Evolutionary conservation across 2,329 filamentous ascomycete species (phyloP), one percentile per base, ranked within the genome.

Genomic region (Colletotrichum phormii): DNA sequence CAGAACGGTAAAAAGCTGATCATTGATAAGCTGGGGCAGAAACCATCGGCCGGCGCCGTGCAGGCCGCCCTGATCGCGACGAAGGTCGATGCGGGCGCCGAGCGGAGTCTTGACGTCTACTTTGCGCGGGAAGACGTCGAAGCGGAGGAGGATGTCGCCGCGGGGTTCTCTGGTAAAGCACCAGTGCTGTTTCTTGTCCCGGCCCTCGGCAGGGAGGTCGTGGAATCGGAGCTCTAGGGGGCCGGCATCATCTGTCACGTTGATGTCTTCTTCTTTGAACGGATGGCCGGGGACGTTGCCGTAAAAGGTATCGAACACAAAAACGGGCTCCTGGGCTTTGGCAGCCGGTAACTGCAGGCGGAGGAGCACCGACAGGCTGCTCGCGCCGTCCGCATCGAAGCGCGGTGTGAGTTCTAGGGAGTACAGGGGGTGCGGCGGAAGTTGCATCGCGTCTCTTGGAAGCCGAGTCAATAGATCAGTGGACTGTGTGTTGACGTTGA

Each of bases 91-190:
- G 18, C 73, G 53, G 13, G 71, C 75, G 11, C 75, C 73, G 18
- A 71, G 59, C 15, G 75, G 37, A 3, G 73, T 72, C 7, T 37
- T 64, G 5, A 61, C 26, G 11, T 73, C 70, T 49, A 73, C 70
- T 12, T 71, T 55, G 22, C 73, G 73, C 7, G 74, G 73, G 18
- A 64, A 71, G n/a, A 75, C 74, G 9, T 74, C 46, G 63, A 73
- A 69, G 29, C 61, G 37, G 12, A 75, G 51, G 12, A 51, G 64
- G 49, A 75, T 26, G n/a, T 74, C 73, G 66, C 74, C 74, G 26
- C 49, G 49, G 1, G 70, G 63, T 35, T 74, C 60, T 37, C 74
- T 31, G 7, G 58, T 63, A 22, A 74, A 67, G 15, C 46, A 59
- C 73, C 74, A 75, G 54, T 75, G 70, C 29, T 75, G 73, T 37